A percentile compares a stretch with the other conserved stretches of the same genome.
These are phyloP conservation scores for Aspergillus fijiensis DNA, from an alignment of 2,329 filamentous ascomycete genomes.

Conservation along the genomic window DNA sequence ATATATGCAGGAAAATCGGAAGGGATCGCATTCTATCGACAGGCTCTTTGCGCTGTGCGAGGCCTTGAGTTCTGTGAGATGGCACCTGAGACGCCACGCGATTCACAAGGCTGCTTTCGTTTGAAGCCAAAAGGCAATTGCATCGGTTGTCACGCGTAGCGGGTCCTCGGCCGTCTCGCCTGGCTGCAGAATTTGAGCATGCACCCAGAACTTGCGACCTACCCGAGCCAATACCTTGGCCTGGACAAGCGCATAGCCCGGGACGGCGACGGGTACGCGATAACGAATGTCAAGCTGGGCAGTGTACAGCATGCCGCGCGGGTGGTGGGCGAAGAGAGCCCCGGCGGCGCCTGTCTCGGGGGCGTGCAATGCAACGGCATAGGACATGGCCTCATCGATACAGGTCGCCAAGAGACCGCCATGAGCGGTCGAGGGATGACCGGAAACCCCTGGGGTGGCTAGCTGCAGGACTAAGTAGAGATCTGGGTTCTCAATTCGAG, in stretches of 20 bases:
- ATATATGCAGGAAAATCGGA: not conserved
- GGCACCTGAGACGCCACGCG: not conserved
- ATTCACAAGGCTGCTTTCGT: slow-evolving; percentile 17
- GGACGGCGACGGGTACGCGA: slow-evolving; percentile 36
- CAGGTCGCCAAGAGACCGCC: slow-evolving; percentile 16
- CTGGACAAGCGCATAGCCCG: slow-evolving; percentile 38
- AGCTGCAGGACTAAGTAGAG: slow-evolving; percentile 13
- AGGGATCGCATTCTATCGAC: not conserved
- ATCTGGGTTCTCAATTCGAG: slow-evolving; percentile 15
- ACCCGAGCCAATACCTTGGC: slow-evolving; percentile 37
- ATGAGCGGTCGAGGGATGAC: slow-evolving; percentile 14
- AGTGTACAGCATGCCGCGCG: slow-evolving; percentile 38
- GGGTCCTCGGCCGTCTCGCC: slow-evolving; percentile 32
- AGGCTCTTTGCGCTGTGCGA: not conserved
- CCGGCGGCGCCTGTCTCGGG: slow-evolving; percentile 10
- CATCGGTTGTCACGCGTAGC: slow-evolving; percentile 39
- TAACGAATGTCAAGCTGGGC: slow-evolving; percentile 44
- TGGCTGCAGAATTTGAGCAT: slow-evolving; percentile 41
- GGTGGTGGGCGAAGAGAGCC: slow-evolving; percentile 12
- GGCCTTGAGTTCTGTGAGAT: not conserved
- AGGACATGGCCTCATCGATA: slow-evolving; percentile 47
- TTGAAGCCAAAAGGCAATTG: slow-evolving; percentile 44
- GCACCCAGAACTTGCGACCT: slow-evolving; percentile 44
- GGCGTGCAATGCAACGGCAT: slow-evolving; percentile 30
- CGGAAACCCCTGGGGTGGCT: slow-evolving; percentile 12